These are phyloP conservation scores for Lentinula novae-zelandiae DNA, from an alignment of 1,284 basidiomycete genomes.

Conservation along the genomic window DNA sequence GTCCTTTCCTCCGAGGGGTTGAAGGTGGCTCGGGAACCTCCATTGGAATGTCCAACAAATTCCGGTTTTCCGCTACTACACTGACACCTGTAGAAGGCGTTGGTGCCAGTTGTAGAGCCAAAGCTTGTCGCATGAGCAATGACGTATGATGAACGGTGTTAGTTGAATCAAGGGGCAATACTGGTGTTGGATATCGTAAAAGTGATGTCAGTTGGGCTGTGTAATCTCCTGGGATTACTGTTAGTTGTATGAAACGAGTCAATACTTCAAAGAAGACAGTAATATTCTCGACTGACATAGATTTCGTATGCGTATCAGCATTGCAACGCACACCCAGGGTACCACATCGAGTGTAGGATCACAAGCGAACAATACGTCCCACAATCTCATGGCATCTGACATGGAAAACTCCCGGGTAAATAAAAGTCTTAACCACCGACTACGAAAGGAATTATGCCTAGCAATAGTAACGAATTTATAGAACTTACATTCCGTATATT, in stretches of 20 bases:
- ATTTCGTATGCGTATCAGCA: slow-evolving; percentile 90
- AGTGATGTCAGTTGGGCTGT: slow-evolving; percentile 78
- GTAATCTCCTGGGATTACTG: slow-evolving; percentile 85
- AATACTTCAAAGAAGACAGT: slow-evolving; percentile 3
- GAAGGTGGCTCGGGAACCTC: slow-evolving; percentile 56
- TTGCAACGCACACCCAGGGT: slow-evolving; percentile 85
- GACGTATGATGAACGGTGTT: slow-evolving; percentile 49
- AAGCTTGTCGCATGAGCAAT: slow-evolving; percentile 79
- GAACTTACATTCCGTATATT: slow-evolving; percentile 85
- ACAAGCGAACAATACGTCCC: slow-evolving; percentile 90
- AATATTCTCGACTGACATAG: slow-evolving; percentile 49
- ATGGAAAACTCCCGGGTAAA: slow-evolving; percentile 87
- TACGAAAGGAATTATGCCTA: slow-evolving; percentile 26
- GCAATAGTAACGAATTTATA: neutral
- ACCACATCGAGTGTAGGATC: slow-evolving; percentile 71
- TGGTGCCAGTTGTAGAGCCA: slow-evolving; percentile 72
- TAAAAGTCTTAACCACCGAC: slow-evolving; percentile 86
- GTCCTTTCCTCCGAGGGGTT: slow-evolving; percentile 34
- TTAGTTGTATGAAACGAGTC: slow-evolving; percentile 6
- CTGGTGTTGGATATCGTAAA: slow-evolving; percentile 75
- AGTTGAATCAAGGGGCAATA: slow-evolving; percentile 22
- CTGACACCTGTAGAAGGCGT: slow-evolving; percentile 71
- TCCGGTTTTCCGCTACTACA: slow-evolving; percentile 77
- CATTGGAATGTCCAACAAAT: slow-evolving; percentile 65
- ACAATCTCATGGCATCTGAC: slow-evolving; percentile 73